These are phyloP conservation scores for Rhypophila decipiens DNA, from an alignment of 495 filamentous ascomycete species.

Conservation along the genomic window DNA sequence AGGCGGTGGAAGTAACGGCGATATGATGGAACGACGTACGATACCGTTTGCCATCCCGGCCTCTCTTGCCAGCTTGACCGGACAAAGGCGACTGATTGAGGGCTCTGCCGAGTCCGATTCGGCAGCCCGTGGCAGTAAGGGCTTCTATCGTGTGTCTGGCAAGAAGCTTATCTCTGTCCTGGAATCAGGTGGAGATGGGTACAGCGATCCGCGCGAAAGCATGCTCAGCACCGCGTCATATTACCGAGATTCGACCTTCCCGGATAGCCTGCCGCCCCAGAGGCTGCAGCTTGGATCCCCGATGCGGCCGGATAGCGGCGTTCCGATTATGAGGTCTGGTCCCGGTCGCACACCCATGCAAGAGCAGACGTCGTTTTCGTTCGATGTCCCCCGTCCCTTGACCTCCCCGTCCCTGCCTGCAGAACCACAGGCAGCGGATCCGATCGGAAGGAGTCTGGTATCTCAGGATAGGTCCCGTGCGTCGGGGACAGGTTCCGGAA, in stretches of 20 bases:
- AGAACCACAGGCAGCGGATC: too few species aligned
- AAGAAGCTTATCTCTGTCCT: slow-evolving; percentile 68
- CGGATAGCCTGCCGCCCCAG: slow-evolving; percentile 13
- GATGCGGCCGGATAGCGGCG: slow-evolving; percentile 42
- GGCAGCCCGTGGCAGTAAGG: slow-evolving; percentile 24
- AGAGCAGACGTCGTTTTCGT: slow-evolving; percentile 32
- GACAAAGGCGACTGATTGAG: slow-evolving; percentile 42
- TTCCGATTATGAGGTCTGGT: slow-evolving; percentile 37
- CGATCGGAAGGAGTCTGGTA: slow-evolving; percentile 38
- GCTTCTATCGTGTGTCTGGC: slow-evolving; percentile 56
- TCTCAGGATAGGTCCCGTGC: slow-evolving; percentile 41
- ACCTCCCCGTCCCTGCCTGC: too few species aligned
- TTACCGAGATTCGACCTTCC: slow-evolving; percentile 45
- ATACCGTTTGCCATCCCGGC: slow-evolving; percentile 51
- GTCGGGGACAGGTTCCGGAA: slow-evolving; percentile 36
- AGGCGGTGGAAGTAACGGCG: slow-evolving; percentile 13
- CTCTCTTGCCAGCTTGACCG: slow-evolving; percentile 43
- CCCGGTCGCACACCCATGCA: slow-evolving; percentile 38
- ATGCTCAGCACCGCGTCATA: slow-evolving; percentile 43
- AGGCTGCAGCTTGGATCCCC: slow-evolving; percentile 37
- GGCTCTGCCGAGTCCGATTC: slow-evolving; percentile 13
- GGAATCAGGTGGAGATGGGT: slow-evolving; percentile 63
- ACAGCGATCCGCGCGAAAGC: slow-evolving; percentile 49
- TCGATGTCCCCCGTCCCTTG: too few species aligned
- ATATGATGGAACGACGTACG: slow-evolving; percentile 44